Evolutionary conservation across 495 filamentous ascomycete genomes (phyloP).

Genomic region (Pseudoneurospora amorphoporcata): DNA sequence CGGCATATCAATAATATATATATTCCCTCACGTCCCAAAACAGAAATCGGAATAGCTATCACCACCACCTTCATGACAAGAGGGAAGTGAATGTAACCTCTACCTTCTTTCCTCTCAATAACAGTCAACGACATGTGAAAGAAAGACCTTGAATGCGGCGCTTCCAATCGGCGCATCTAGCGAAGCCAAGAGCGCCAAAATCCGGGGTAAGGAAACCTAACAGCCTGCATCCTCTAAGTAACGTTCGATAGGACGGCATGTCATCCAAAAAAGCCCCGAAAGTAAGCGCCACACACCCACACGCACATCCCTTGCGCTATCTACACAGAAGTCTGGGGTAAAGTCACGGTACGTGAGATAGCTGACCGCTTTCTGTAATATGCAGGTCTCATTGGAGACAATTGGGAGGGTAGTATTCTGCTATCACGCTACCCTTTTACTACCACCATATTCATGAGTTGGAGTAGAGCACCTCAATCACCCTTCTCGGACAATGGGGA

Average conservation of each 20-base stretch:
- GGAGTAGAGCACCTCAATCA: background rate
- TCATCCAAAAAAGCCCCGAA: background rate
- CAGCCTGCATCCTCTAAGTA: background rate
- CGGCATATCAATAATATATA: background rate
- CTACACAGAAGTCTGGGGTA: background rate
- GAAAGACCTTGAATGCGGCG: background rate
- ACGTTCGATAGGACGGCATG: background rate
- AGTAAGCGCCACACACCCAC: background rate
- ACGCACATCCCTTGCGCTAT: background rate
- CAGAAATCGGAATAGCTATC: background rate
- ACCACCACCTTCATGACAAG: background rate
- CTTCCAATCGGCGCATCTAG: background rate
- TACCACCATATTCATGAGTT: background rate
- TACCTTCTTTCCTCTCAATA: background rate
- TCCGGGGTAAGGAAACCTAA: background rate
- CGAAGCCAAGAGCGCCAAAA: background rate
- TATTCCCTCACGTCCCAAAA: background rate
- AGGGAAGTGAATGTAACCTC: background rate
- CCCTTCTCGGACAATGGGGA: background rate
- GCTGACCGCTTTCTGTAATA: background rate
- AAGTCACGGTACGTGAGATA: background rate
- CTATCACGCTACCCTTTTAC: background rate
- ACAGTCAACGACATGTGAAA: background rate
- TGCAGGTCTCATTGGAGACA: background rate
- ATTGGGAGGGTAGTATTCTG: background rate